Evolutionary conservation across 441 rosid species (phyloP).

Genomic region (Populus trichocarpa): DNA sequence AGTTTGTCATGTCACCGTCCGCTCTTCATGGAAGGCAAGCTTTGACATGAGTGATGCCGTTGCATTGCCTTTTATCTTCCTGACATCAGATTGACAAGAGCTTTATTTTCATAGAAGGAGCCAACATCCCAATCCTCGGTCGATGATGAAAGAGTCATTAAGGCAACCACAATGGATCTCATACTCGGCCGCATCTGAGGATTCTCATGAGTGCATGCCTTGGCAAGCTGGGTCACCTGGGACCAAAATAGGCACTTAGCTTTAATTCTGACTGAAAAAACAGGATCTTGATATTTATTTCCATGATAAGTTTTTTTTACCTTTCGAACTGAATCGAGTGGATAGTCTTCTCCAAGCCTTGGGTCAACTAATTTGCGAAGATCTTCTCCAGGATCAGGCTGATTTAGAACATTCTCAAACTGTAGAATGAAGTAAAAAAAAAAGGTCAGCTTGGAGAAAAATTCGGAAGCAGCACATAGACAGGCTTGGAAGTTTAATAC

Average conservation of each 20-base stretch:
- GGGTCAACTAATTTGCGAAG: slow-evolving; percentile 63
- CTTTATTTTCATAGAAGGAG: slow-evolving; percentile 64
- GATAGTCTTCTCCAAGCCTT: slow-evolving; percentile 70
- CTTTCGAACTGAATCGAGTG: slow-evolving; percentile 66
- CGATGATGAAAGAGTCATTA: slow-evolving; percentile 73
- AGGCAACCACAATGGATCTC: slow-evolving; percentile 87
- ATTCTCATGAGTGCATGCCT: slow-evolving; percentile 77
- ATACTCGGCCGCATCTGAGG: slow-evolving; percentile 75
- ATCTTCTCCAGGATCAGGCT: slow-evolving; percentile 55
- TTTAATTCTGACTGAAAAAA: not conserved
- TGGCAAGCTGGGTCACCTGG: slow-evolving; percentile 88
- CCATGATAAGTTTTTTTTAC: slow-evolving; percentile 25
- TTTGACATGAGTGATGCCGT: not conserved
- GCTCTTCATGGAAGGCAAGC: no score
- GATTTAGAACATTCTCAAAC: slow-evolving; percentile 74
- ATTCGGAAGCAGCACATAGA: not conserved
- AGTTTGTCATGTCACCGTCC: no score
- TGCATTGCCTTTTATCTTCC: slow-evolving; percentile 44
- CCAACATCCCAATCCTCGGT: slow-evolving; percentile 87
- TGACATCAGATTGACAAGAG: slow-evolving; percentile 70
- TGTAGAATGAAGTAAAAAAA: slow-evolving; percentile 21
- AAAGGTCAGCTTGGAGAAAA: not conserved
- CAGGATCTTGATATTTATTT: not conserved
- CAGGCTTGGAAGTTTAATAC: not conserved
- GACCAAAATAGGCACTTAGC: not conserved